Evolutionary conservation across 2,329 filamentous ascomycete species (phyloP).

Genomic region (Thermomyces lanuginosus): DNA sequence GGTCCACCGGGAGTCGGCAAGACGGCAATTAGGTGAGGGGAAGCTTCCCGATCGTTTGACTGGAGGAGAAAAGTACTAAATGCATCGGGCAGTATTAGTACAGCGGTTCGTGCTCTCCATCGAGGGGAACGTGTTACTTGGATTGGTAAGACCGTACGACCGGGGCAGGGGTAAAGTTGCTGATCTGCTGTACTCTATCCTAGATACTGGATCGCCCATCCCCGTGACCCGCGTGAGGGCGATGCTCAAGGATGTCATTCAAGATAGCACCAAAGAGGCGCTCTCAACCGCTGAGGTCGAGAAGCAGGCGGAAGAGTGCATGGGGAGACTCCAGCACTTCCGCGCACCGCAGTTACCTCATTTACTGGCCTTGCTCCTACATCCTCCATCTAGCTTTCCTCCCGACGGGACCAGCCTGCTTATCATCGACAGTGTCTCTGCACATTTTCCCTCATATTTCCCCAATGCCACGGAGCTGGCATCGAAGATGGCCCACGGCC

Average conservation of each 20-base stretch:
- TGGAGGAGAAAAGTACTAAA: no score
- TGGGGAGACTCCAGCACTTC: conserved; percentile 48
- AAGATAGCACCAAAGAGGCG: conserved; percentile 1
- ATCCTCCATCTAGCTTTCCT: conserved; percentile 48
- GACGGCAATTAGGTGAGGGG: conserved; percentile 35
- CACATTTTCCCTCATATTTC: conserved; percentile 60
- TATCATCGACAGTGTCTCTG: conserved; percentile 63
- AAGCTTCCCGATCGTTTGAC: conserved; percentile 1
- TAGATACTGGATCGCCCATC: conserved; percentile 36
- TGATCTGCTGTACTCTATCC: conserved; percentile 5
- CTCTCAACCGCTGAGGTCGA: conserved; percentile 4
- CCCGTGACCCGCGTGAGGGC: conserved; percentile 31
- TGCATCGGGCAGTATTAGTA: conserved; percentile 48
- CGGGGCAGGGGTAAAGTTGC: not conserved
- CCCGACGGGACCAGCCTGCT: conserved; percentile 49
- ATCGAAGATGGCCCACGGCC: conserved; percentile 12
- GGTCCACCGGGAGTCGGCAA: conserved; percentile 77
- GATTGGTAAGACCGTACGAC: conserved; percentile 54
- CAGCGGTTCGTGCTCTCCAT: conserved; percentile 47
- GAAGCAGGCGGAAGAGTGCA: conserved; percentile 13
- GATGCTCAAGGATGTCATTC: conserved; percentile 20
- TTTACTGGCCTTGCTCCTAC: conserved; percentile 54
- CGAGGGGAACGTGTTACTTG: conserved; percentile 53
- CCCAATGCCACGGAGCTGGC: conserved; percentile 38
- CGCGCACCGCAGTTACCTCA: conserved; percentile 43